phyloP scores from a whole-genome alignment of 345 rosid genomes.

The Linum lewisii region DNA sequence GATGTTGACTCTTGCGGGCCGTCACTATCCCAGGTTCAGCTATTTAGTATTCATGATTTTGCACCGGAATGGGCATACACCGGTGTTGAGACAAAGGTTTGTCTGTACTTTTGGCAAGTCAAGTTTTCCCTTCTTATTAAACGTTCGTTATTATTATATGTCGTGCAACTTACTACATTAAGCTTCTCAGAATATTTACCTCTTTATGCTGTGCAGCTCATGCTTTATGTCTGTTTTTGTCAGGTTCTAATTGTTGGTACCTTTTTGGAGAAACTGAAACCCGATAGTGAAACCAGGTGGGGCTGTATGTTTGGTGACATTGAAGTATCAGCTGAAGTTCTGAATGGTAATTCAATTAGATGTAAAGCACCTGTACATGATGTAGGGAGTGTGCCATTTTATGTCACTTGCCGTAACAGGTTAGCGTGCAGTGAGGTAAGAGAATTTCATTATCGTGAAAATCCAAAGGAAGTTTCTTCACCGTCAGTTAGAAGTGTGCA shows the following conservation, averaged over 20 bases:
- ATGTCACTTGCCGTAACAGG: constrained; percentile 54
- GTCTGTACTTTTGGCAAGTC: too few relatives aligned
- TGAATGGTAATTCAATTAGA: constrained; percentile 35
- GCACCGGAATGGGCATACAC: constrained; percentile 62
- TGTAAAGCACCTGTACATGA: constrained; percentile 52
- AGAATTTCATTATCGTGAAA: constrained; percentile 56
- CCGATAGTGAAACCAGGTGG: constrained; percentile 33
- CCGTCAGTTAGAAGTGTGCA: constrained; percentile 8
- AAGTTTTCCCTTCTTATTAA: too few relatives aligned
- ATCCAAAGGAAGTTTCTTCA: constrained; percentile 18
- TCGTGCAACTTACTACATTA: constrained; percentile 5
- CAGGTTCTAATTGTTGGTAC: constrained; percentile 49
- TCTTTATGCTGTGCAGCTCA: constrained; percentile 2
- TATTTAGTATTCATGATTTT: constrained; percentile 58
- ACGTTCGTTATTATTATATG: background rate
- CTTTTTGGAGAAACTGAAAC: constrained; percentile 41
- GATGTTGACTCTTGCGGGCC: constrained; percentile 58
- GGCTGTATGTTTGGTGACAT: constrained; percentile 69
- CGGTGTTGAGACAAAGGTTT: constrained; percentile 43
- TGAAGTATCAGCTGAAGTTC: constrained; percentile 57
- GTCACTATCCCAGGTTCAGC: constrained; percentile 72
- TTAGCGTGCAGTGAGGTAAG: constrained; percentile 68
- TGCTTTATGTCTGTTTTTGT: constrained; percentile 4
- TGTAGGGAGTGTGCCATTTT: constrained; percentile 52
- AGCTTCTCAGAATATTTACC: background rate